Percentiles rank a stretch among this genome's conserved stretches.
Conservation (phyloP, 2,329 filamentous ascomycete genomes). For the Drechslerella coelobrocha region DNA sequence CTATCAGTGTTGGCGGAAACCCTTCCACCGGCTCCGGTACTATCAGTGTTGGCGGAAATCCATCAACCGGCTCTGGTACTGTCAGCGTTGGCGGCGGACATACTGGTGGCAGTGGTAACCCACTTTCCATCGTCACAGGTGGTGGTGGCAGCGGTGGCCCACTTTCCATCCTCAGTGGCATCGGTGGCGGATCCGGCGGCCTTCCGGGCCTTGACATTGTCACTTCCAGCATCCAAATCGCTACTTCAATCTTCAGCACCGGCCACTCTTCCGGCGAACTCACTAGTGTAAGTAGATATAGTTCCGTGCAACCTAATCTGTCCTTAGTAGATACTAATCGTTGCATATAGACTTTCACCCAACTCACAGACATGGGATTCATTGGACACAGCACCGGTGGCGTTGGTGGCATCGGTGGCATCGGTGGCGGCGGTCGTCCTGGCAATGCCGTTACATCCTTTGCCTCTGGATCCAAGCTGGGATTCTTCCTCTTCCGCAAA, state of each 20-base stretch:
- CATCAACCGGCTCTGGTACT: background rate
- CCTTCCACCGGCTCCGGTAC: background rate
- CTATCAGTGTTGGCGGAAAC: background rate
- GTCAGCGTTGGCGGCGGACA: background rate
- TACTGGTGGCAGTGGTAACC: background rate
- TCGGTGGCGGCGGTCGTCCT: background rate
- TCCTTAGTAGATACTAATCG: too few species aligned
- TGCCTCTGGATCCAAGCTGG: slow-evolving; percentile 6
- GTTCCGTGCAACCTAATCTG: too few species aligned
- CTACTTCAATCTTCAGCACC: background rate
- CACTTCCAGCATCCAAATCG: slow-evolving; percentile 1
- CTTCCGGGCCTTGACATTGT: background rate
- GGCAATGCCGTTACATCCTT: too few species aligned
- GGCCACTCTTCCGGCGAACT: too few species aligned
- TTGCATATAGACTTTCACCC: too few species aligned
- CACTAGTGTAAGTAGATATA: too few species aligned
- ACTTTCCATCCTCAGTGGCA: background rate
- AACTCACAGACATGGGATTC: too few species aligned
- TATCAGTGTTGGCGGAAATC: background rate
- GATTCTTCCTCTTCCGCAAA: slow-evolving; percentile 39
- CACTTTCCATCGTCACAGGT: background rate
- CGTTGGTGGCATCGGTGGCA: background rate
- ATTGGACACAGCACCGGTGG: background rate
- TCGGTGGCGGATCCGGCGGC: background rate
- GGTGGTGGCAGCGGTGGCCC: slow-evolving; percentile 1